Evolutionary conservation across 257 asterid genomes (phyloP).

Genomic region (Sherardia arvensis): DNA sequence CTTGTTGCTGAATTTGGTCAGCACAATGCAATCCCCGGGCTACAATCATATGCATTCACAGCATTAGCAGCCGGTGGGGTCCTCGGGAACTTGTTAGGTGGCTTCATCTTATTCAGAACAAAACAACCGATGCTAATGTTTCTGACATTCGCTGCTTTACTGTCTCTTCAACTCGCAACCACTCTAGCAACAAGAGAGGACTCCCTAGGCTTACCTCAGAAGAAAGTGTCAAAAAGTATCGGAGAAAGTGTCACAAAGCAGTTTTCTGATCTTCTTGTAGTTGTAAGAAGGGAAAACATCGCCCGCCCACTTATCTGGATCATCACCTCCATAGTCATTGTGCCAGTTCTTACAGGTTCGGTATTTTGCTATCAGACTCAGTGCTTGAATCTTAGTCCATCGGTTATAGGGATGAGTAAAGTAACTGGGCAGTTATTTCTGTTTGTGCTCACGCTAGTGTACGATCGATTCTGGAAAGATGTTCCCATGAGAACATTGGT

Average conservation of each 20-base stretch:
- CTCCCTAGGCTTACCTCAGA: slow-evolving; percentile 48
- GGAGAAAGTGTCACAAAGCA: slow-evolving; percentile 36
- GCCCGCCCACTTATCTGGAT: slow-evolving; percentile 55
- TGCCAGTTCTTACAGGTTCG: slow-evolving; percentile 71
- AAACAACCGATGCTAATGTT: slow-evolving; percentile 60
- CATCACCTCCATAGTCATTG: slow-evolving; percentile 41
- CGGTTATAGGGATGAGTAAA: slow-evolving; percentile 69
- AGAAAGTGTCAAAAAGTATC: slow-evolving; percentile 32
- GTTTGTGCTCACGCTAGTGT: slow-evolving; percentile 43
- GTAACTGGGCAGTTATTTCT: slow-evolving; percentile 79
- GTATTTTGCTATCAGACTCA: slow-evolving; percentile 84
- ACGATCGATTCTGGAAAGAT: slow-evolving; percentile 44
- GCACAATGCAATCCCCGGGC: slow-evolving; percentile 40
- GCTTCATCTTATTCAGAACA: slow-evolving; percentile 49
- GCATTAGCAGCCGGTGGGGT: slow-evolving; percentile 75
- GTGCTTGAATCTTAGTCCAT: slow-evolving; percentile 55
- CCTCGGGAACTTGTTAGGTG: slow-evolving; percentile 73
- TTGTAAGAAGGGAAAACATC: slow-evolving; percentile 43
- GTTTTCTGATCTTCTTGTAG: slow-evolving; percentile 45
- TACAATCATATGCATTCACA: slow-evolving; percentile 79
- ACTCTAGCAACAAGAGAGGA: slow-evolving; percentile 48
- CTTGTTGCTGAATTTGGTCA: slow-evolving; percentile 77
- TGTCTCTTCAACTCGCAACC: slow-evolving; percentile 50
- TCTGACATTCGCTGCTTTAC: slow-evolving; percentile 48
- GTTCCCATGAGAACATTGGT: slow-evolving; percentile 51